Conservation (phyloP, 2,329 filamentous ascomycete species). For the Dactylellina haptotyla region DNA sequence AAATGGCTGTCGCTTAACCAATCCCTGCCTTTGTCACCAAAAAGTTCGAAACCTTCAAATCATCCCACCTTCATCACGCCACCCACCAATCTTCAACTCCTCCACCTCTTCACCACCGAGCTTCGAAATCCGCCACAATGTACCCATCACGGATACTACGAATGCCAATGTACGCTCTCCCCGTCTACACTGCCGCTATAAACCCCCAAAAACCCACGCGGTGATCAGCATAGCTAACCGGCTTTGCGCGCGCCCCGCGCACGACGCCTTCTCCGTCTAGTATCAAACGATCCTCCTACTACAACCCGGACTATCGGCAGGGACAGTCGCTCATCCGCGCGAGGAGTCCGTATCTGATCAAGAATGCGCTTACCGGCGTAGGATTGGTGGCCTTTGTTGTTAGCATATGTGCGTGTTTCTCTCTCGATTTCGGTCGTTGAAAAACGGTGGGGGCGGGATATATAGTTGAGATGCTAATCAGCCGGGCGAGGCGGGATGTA, state of each 20-base stretch:
- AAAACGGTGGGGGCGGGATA: background rate
- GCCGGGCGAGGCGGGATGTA: conserved; percentile 59
- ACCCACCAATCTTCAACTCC: background rate
- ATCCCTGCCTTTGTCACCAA: conserved; percentile 17
- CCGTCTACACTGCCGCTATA: background rate
- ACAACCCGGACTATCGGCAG: conserved; percentile 86
- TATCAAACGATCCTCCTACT: conserved; percentile 77
- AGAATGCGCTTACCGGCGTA: conserved; percentile 84
- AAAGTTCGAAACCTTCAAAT: conserved; percentile 28
- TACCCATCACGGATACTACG: conserved; percentile 30
- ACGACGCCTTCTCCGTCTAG: conserved; percentile 7
- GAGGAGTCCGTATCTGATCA: conserved; percentile 88
- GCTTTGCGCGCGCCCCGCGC: background rate
- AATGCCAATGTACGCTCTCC: conserved; percentile 38
- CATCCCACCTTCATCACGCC: conserved; percentile 32
- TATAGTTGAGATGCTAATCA: background rate
- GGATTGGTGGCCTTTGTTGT: conserved; percentile 78
- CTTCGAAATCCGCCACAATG: conserved; percentile 22
- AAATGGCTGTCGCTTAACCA: conserved; percentile 10
- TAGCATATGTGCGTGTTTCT: conserved; percentile 78
- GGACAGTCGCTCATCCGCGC: conserved; percentile 90
- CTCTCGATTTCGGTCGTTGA: background rate
- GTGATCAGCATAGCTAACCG: too few relatives aligned
- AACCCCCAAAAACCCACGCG: too few relatives aligned
- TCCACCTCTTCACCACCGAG: background rate